Conservation (phyloP, 164 flowering plant species). For the Taxillus chinensis region DNA sequence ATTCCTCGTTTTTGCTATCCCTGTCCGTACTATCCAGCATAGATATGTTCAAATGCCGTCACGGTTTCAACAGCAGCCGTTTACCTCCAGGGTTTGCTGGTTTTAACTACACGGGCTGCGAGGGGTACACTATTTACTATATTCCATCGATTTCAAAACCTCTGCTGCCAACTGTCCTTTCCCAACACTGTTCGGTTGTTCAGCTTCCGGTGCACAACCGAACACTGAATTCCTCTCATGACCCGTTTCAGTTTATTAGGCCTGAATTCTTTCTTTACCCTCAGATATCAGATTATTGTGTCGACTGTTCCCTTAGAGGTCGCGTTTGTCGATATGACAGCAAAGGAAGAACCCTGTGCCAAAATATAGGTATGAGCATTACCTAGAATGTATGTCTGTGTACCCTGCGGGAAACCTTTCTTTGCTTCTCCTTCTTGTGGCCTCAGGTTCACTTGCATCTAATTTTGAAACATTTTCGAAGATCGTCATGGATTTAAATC, state of each 20-base stretch:
- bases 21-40: not conserved
- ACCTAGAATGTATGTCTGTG: not conserved
- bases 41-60: conserved; percentile 11
- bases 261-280: not conserved
- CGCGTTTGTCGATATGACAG: conserved; percentile 2
- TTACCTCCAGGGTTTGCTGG: not conserved
- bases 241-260: not conserved
- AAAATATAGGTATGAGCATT: not conserved
- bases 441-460: not conserved
- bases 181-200: conserved; percentile 7
- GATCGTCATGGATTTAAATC: too few relatives aligned
- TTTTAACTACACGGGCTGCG: not conserved
- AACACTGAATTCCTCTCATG: not conserved
- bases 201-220: conserved; percentile 1
- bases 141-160: not conserved
- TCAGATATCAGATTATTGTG: not conserved
- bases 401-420: not conserved
- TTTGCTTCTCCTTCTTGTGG: not conserved
- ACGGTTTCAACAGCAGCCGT: not conserved
- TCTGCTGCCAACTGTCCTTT: not conserved
- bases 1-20: not conserved
- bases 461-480: too few relatives aligned
- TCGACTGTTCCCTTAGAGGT: not conserved
- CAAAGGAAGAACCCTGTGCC: not conserved
- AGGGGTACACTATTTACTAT: not conserved